phyloP scores from a whole-genome alignment of 345 rosid genomes.

The Citrus medica region DNA sequence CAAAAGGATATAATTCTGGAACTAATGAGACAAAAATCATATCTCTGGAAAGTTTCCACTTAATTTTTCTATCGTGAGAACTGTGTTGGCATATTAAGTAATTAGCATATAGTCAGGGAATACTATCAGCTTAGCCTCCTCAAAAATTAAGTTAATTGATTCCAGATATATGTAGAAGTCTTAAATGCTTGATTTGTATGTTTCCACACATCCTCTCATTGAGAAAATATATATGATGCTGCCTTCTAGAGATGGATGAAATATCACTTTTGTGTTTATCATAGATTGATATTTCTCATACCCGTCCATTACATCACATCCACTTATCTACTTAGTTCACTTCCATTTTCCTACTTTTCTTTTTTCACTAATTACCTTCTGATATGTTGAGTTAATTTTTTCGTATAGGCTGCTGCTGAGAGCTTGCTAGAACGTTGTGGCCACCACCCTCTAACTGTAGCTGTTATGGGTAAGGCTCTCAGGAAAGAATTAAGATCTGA shows the following conservation, averaged over 20 bases:
- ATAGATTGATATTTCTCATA: background rate
- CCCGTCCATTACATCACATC: background rate
- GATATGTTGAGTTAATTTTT: background rate
- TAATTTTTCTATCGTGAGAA: background rate
- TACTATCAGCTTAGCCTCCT: too few species aligned
- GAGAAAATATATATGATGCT: background rate
- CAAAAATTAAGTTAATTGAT: background rate
- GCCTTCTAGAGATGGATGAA: background rate
- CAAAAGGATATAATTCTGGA: background rate
- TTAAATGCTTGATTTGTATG: background rate
- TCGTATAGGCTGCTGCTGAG: slow-evolving; percentile 15
- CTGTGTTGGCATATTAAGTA: background rate
- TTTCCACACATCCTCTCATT: background rate
- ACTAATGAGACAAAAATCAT: background rate
- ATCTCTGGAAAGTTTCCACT: background rate
- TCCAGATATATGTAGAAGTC: background rate
- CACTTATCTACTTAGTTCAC: background rate
- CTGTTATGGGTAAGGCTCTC: slow-evolving; percentile 38
- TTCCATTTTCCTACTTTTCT: background rate
- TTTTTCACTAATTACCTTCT: slow-evolving; percentile 5
- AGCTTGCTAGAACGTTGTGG: slow-evolving; percentile 34
- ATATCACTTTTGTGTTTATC: background rate
- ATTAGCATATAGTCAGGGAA: too few species aligned
- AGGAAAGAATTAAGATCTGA: slow-evolving; percentile 32
- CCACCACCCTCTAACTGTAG: slow-evolving; percentile 35